Base-by-base conservation (phyloP, 164 flowering plant genomes). In the Malania oleifera region DNA sequence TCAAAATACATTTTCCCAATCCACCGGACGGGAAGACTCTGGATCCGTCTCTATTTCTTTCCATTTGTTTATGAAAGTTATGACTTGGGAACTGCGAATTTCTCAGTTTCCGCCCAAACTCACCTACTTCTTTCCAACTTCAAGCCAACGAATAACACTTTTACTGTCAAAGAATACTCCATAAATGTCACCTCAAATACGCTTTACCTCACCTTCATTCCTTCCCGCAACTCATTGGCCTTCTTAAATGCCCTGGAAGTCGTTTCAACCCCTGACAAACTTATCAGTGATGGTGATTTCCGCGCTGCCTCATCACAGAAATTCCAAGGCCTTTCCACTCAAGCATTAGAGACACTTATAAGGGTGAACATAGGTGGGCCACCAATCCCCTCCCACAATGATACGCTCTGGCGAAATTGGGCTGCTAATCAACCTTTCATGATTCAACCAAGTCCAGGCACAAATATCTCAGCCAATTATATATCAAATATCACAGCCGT, bases 281-380 rank as follows among this genome's bases (percentile, higher is more conserved):
- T 91, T 43, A 72, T 86, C 48, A 22, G 61, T 0, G 87, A 82
- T 57, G 78, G 47, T 48, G 88, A 87, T 25, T 44, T 2, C 1
- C 9, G 49, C 17, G 52, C 74, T 11, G 59, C 22, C 18, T 64
- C 74, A 2, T 0, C 59, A 1, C 71, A 55, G 20, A 34, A 10
- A 0, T 83, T 61, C 54, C 60, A 41, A 5, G 87, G 86, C 17
- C 52, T 86, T 38, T 35, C 29, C 24, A 52, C 8, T 0, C 76
- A 77, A 59, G 83, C 88, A 0, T 40, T 86, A 14, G 85, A 91
- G 69, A 89, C 90, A 0, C 78, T 83, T 55, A 44, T 48, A 17
- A 69, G 96, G 75, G 79, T 89, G 3, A 91, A 89, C 45, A 83
- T 91, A 82, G 98, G 98, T 23, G 98, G 96, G 9, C 79, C 89